Conservation (phyloP, 1,284 basidiomycete species). For the Pascua sp. region DNA sequence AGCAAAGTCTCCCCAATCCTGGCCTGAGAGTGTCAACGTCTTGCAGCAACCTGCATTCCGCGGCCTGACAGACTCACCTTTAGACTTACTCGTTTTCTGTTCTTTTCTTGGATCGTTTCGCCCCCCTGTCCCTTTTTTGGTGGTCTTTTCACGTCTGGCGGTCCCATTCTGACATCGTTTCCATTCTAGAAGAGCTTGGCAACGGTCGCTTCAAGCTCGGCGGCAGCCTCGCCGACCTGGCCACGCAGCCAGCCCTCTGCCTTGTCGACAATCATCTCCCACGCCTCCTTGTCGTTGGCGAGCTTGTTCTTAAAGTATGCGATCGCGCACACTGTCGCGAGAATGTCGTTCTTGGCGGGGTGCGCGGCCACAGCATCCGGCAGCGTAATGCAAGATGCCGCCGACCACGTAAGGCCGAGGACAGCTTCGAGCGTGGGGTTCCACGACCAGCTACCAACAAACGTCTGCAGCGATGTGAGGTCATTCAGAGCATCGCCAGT, state of each 20-base stretch:
- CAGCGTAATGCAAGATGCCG: not conserved
- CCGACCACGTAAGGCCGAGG: not conserved
- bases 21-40: no score
- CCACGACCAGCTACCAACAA: conserved; percentile 18
- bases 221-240: not conserved
- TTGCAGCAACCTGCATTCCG: no score
- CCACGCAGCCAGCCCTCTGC: conserved; percentile 11
- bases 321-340: conserved; percentile 12
- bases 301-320: conserved; percentile 10
- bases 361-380: not conserved
- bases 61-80: no score
- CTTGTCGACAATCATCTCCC: conserved; percentile 21
- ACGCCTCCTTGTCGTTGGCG: conserved; percentile 6
- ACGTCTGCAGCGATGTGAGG: conserved; percentile 9
- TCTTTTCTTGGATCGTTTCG: no score
- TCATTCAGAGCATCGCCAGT: not conserved
- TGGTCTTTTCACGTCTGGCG: no score
- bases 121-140: no score
- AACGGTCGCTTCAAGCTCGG: no score
- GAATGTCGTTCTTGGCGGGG: conserved; percentile 2
- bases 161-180: no score
- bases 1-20: no score
- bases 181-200: no score
- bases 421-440: not conserved
- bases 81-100: no score